Evolutionary conservation across 768 basidiomycete species (phyloP).

Genomic region (Tricholoma sp.): DNA sequence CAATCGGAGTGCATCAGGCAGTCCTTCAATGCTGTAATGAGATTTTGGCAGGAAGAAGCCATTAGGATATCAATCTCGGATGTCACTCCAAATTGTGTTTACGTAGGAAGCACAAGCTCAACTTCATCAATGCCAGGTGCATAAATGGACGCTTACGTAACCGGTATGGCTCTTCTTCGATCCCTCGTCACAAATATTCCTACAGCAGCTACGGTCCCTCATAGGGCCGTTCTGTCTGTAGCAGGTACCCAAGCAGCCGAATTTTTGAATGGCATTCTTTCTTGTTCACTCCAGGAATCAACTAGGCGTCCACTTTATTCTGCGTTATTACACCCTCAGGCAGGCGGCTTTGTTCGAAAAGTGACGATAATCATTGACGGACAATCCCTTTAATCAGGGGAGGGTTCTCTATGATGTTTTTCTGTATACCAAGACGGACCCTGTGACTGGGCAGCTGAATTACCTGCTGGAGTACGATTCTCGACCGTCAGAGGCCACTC

Average conservation of each 20-base stretch:
- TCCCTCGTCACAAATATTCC: slow-evolving; percentile 43
- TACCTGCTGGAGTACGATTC: slow-evolving; percentile 75
- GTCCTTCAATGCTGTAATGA: slow-evolving; percentile 75
- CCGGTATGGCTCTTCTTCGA: slow-evolving; percentile 32
- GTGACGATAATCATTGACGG: slow-evolving; percentile 2
- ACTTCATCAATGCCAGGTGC: too few relatives aligned
- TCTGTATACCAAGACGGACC: slow-evolving; percentile 57
- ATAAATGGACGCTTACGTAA: neutral
- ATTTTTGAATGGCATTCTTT: slow-evolving; percentile 78
- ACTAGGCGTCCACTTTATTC: slow-evolving; percentile 58
- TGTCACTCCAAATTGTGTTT: too few relatives aligned
- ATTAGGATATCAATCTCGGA: slow-evolving; percentile 29
- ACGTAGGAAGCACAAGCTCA: too few relatives aligned
- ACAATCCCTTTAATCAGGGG: slow-evolving; percentile 48
- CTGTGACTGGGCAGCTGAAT: slow-evolving; percentile 34
- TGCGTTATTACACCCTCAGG: slow-evolving; percentile 78
- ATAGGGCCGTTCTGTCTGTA: slow-evolving; percentile 68
- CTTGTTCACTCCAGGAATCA: slow-evolving; percentile 40
- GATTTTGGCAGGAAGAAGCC: slow-evolving; percentile 77
- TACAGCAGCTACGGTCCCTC: slow-evolving; percentile 55
- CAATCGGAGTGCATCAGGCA: slow-evolving; percentile 86
- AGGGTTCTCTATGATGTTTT: slow-evolving; percentile 88
- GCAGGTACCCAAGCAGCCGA: slow-evolving; percentile 75
- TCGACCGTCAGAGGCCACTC: slow-evolving; percentile 49
- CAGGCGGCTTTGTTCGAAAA: slow-evolving; percentile 25